A percentile compares a stretch with the other conserved stretches of the same genome.
Conservation (phyloP, 2,329 filamentous ascomycete species). For the Colletotrichum incanum region DNA sequence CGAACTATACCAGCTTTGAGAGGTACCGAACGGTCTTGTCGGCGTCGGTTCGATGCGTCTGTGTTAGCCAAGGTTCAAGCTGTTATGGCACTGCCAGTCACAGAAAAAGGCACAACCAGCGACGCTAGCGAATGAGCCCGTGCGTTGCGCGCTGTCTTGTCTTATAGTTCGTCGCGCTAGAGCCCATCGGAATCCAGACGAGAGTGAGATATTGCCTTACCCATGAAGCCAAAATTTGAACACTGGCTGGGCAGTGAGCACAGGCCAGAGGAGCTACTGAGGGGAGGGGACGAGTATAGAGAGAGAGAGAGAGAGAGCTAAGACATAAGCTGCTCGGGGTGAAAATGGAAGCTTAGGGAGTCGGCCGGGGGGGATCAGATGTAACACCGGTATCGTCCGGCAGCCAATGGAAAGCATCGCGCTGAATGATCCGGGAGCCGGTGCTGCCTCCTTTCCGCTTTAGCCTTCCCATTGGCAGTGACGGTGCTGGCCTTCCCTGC, state of each 20-base stretch:
- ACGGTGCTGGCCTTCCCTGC: conserved; percentile 6
- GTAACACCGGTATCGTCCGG: conserved; percentile 21
- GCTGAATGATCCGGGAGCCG: conserved; percentile 17
- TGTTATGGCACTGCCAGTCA: background rate
- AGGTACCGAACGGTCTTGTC: background rate
- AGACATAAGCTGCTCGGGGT: background rate
- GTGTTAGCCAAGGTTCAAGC: conserved; percentile 11
- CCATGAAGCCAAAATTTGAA: background rate
- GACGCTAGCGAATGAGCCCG: background rate
- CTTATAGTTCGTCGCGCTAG: background rate
- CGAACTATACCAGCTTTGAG: background rate
- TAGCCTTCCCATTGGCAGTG: background rate
- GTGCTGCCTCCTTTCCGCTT: background rate
- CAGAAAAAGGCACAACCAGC: background rate
- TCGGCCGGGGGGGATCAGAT: conserved; percentile 9
- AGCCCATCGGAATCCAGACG: conserved; percentile 7
- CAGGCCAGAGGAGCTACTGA: conserved; percentile 1
- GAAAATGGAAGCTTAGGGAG: background rate
- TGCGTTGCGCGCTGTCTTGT: conserved; percentile 2
- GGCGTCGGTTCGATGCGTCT: background rate
- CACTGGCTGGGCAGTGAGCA: conserved; percentile 25
- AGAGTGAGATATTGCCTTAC: background rate
- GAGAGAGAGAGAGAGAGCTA: background rate
- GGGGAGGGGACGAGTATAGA: background rate
- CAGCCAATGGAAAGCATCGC: conserved; percentile 22